phyloP scores from a whole-genome alignment of 1,139 yeast genomes.

The Hyphopichia wangnamkhiaoensis region DNA sequence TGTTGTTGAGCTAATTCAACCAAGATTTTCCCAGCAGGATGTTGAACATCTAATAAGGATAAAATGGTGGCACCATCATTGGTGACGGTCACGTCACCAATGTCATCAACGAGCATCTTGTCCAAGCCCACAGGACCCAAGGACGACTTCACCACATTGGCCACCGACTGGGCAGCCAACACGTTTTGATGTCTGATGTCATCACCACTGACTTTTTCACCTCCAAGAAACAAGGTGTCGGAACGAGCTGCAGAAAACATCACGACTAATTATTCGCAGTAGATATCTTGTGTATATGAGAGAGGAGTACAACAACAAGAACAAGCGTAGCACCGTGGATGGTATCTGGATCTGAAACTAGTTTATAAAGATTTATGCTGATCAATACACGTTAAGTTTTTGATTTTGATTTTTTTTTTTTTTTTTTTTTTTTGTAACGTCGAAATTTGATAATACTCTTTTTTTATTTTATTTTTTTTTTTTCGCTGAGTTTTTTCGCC shows the following conservation, averaged over 20 bases:
- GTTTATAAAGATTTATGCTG: background rate
- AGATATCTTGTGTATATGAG: no score
- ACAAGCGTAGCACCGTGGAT: no score
- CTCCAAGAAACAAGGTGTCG: slow-evolving; percentile 90
- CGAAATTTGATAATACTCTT: slow-evolving; percentile 1
- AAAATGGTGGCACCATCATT: slow-evolving; percentile 98
- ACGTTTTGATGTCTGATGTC: slow-evolving; percentile 97
- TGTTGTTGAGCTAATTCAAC: slow-evolving; percentile 99
- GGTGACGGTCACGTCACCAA: slow-evolving; percentile 98
- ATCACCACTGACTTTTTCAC: slow-evolving; percentile 94
- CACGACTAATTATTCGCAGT: slow-evolving; percentile 3
- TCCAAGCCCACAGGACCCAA: slow-evolving; percentile 98
- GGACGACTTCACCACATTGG: slow-evolving; percentile 95
- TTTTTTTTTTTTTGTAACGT: slow-evolving; percentile 1
- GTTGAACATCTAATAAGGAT: slow-evolving; percentile 90
- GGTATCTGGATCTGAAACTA: no score
- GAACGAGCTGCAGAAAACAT: slow-evolving; percentile 73
- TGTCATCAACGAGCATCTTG: slow-evolving; percentile 98
- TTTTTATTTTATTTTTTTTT: background rate
- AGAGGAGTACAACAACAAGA: background rate
- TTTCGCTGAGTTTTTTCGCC: background rate
- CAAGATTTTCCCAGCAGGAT: slow-evolving; percentile 96
- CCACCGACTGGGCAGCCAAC: slow-evolving; percentile 93
- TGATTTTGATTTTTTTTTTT: background rate
- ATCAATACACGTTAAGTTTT: background rate